These are phyloP conservation scores for Dryadomyces sulphureus DNA, from an alignment of 2,329 filamentous ascomycete species.

Conservation along the genomic window DNA sequence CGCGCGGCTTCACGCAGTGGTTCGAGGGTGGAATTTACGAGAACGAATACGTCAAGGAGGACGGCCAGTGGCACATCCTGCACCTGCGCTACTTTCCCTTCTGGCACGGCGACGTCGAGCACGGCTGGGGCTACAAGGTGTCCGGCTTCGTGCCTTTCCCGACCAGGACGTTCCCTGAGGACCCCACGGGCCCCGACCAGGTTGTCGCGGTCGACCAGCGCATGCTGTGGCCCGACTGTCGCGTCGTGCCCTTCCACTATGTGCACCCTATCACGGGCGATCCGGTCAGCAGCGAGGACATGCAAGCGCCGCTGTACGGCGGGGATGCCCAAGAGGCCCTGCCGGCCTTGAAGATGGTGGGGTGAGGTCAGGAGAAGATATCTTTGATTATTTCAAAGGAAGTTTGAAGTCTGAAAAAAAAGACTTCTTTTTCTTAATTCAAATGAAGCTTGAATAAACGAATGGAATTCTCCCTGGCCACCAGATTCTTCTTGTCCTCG, in stretches of 20 bases:
- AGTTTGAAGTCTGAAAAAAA: background rate
- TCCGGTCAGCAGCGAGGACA: conserved; percentile 27
- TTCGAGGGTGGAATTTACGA: conserved; percentile 44
- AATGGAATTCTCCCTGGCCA: conserved; percentile 18
- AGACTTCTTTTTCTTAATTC: conserved; percentile 7
- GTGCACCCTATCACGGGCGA: conserved; percentile 33
- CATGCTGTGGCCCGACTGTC: conserved; percentile 41
- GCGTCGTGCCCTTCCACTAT: conserved; percentile 39
- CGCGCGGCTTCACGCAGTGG: conserved; percentile 38
- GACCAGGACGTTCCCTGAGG: conserved; percentile 30
- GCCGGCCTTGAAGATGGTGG: conserved; percentile 24
- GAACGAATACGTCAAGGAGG: conserved; percentile 43
- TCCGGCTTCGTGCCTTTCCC: conserved; percentile 38
- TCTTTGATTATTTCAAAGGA: background rate
- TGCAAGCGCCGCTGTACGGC: conserved; percentile 31
- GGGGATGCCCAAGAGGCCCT: conserved; percentile 23
- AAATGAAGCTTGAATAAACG: conserved; percentile 19
- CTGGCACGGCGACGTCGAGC: conserved; percentile 39
- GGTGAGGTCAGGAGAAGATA: background rate
- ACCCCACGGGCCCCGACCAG: conserved; percentile 35
- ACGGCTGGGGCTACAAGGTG: conserved; percentile 37
- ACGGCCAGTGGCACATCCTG: conserved; percentile 38
- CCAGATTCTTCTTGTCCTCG: conserved; percentile 13
- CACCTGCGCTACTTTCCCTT: conserved; percentile 40
- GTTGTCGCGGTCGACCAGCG: conserved; percentile 28